These are phyloP conservation scores for Glycine latifolia DNA, from an alignment of 306 rosid genomes.

Conservation along the genomic window DNA sequence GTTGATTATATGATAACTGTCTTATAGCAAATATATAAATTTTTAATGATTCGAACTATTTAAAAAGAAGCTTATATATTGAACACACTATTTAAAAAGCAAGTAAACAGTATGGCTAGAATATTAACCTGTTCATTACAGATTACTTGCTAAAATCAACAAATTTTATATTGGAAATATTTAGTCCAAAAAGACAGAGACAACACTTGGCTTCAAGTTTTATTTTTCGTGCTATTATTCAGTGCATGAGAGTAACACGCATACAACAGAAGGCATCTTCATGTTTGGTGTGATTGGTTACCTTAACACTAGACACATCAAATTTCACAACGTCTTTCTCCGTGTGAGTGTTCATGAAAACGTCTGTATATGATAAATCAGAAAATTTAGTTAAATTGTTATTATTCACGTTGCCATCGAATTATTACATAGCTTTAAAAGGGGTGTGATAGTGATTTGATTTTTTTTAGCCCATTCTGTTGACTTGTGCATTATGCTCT, in stretches of 20 bases:
- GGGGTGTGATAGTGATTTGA: no score
- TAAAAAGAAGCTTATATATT: neutral
- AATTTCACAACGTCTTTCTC: slow-evolving; percentile 4
- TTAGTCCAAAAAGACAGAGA: slow-evolving; percentile 1
- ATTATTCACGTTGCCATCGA: neutral
- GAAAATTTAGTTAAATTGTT: neutral
- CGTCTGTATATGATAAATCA: neutral
- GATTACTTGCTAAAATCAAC: slow-evolving; percentile 16
- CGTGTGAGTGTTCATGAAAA: no score
- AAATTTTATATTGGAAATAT: neutral
- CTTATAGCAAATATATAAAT: neutral
- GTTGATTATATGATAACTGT: slow-evolving; percentile 12
- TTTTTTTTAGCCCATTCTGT: no score
- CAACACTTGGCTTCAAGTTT: slow-evolving; percentile 12
- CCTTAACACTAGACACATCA: neutral
- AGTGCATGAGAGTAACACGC: neutral
- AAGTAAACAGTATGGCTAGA: neutral
- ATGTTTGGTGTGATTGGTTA: neutral
- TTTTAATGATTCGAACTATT: neutral
- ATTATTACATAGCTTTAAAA: no score
- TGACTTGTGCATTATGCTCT: neutral
- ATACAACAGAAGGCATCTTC: neutral
- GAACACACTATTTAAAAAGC: neutral
- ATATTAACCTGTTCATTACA: slow-evolving; percentile 3
- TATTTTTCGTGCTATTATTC: neutral